Conservation (phyloP, 1,139 yeast genomes). For the Starmera stellimalicola region DNA sequence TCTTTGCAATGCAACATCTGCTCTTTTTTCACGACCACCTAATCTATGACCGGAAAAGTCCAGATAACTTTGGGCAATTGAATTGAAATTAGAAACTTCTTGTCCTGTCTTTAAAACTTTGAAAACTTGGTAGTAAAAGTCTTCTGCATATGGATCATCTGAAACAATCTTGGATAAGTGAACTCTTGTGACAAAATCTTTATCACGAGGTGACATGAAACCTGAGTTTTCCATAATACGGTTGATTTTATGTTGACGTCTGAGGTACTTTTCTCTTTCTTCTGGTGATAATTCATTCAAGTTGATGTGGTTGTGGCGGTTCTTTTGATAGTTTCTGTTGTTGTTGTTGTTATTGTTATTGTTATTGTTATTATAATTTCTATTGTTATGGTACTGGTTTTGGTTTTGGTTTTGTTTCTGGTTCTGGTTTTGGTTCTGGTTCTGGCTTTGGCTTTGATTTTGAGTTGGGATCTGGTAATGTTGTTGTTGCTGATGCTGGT, state of each 20-base stretch:
- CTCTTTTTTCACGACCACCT: constrained; percentile 81
- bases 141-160: constrained; percentile 95
- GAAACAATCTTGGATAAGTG: constrained; percentile 94
- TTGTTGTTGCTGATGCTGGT: constrained; percentile 10
- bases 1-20: constrained; percentile 92
- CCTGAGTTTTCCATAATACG: constrained; percentile 81
- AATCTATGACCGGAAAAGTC: constrained; percentile 89
- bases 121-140: constrained; percentile 90
- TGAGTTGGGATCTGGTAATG: constrained; percentile 6
- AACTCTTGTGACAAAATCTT: constrained; percentile 88
- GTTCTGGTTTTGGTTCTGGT: constrained; percentile 20
- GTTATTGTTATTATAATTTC: constrained; percentile 9
- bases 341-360: constrained; percentile 12
- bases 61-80: constrained; percentile 90
- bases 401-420: constrained; percentile 16
- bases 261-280: constrained; percentile 45
- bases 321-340: constrained; percentile 20
- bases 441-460: constrained; percentile 22
- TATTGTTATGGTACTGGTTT: constrained; percentile 5
- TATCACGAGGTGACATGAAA: constrained; percentile 93
- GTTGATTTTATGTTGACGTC: constrained; percentile 72
- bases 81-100: constrained; percentile 35
- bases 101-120: constrained; percentile 67
- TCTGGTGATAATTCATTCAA: constrained; percentile 33
- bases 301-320: constrained; percentile 19